These are phyloP conservation scores for Hypoxylon sp. DNA, from an alignment of 2,329 filamentous ascomycete species.

Conservation along the genomic window DNA sequence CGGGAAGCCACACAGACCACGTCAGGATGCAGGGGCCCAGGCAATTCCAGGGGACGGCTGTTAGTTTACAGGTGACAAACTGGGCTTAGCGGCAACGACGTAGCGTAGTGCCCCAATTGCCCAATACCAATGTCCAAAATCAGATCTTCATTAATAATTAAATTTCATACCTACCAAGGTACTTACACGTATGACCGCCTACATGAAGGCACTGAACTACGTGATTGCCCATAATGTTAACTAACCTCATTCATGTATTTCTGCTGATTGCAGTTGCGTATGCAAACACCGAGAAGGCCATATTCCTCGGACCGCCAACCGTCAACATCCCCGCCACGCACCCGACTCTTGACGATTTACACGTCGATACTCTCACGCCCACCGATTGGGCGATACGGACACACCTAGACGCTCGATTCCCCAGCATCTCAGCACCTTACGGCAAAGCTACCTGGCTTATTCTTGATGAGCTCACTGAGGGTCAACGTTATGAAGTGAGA, in stretches of 20 bases:
- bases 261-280: constrained; percentile 49
- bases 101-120: constrained; percentile 30
- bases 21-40: constrained; percentile 29
- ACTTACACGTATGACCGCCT: not conserved
- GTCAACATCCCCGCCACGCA: constrained; percentile 69
- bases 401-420: constrained; percentile 77
- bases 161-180: constrained; percentile 4
- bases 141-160: constrained; percentile 37
- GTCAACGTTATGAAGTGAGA: constrained; percentile 89
- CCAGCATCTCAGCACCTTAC: constrained; percentile 64
- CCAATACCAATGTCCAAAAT: constrained; percentile 31
- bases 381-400: constrained; percentile 70
- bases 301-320: constrained; percentile 81
- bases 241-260: constrained; percentile 31
- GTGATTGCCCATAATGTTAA: constrained; percentile 41
- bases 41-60: constrained; percentile 7
- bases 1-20: constrained; percentile 42
- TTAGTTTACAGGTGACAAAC: constrained; percentile 13
- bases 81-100: constrained; percentile 21
- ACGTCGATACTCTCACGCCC: constrained; percentile 76
- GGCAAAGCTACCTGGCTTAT: constrained; percentile 84
- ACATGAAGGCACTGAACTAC: not conserved
- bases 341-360: constrained; percentile 72
- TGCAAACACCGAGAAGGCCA: constrained; percentile 91
- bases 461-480: constrained; percentile 77